A percentile compares a stretch with the other conserved stretches of the same genome.
phyloP scores from a whole-genome alignment of 73 alveolate genomes.

The Tetrahymena borealis region DNA sequence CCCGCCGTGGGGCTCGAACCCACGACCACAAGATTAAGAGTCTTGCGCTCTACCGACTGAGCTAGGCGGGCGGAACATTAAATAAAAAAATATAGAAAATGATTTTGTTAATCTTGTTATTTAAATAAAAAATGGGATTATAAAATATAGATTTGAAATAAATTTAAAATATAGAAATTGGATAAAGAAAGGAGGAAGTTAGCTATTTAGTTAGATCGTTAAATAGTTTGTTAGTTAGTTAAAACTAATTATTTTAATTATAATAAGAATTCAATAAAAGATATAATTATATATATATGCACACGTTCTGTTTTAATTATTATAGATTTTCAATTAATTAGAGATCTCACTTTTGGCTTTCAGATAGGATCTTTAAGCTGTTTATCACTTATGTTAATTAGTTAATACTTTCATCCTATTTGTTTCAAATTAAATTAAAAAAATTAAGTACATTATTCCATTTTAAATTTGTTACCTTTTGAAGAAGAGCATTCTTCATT shows the following conservation, averaged over 20 bases:
- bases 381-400: neutral
- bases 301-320: too few relatives aligned
- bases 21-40: conserved; percentile 4
- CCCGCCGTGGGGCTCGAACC: conserved; percentile 11
- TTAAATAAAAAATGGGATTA: neutral
- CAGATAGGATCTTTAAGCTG: neutral
- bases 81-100: neutral
- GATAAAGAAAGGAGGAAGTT: too few relatives aligned
- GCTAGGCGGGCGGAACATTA: neutral
- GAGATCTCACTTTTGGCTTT: neutral
- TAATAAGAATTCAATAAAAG: too few relatives aligned
- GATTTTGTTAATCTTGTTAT: neutral
- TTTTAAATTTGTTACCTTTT: neutral
- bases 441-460: neutral
- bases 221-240: too few relatives aligned
- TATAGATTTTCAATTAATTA: too few relatives aligned
- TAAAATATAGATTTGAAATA: neutral
- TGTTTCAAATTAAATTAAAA: neutral
- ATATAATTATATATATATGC: too few relatives aligned
- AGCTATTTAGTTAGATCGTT: too few relatives aligned
- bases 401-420: neutral
- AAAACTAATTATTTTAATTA: too few relatives aligned
- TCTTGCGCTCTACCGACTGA: conserved; percentile 6
- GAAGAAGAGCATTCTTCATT: neutral
- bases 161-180: neutral